Conservation (phyloP, 192 early-diverging fungal genomes). For the Kappamyces sp. region DNA sequence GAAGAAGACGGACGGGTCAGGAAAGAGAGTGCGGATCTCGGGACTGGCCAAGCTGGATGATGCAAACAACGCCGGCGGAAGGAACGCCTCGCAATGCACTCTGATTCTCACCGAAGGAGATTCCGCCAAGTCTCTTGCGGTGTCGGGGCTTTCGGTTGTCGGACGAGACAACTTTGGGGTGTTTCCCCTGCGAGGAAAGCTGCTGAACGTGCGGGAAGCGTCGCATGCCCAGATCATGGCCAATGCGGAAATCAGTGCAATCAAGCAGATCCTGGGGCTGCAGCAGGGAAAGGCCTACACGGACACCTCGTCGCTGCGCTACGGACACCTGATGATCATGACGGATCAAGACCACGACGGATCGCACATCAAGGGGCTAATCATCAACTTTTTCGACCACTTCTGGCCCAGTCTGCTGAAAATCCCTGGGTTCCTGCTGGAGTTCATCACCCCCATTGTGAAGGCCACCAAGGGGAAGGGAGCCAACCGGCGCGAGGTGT, state of each 20-base stretch:
- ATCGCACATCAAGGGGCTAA: constrained; percentile 93
- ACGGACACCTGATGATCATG: constrained; percentile 97
- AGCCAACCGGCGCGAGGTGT: constrained; percentile 38
- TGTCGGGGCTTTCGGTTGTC: constrained; percentile 78
- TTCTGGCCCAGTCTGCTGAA: constrained; percentile 87
- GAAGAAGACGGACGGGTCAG: constrained; percentile 82
- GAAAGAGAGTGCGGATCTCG: constrained; percentile 54
- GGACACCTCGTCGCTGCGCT: constrained; percentile 68
- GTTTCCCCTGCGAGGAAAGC: constrained; percentile 93
- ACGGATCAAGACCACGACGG: constrained; percentile 97
- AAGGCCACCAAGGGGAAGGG: constrained; percentile 59
- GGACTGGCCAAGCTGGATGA: constrained; percentile 90
- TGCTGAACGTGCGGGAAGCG: constrained; percentile 93
- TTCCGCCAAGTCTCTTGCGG: constrained; percentile 85
- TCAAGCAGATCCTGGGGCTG: constrained; percentile 92
- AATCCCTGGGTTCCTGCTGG: constrained; percentile 83
- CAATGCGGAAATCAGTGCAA: constrained; percentile 79
- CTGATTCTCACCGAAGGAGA: constrained; percentile 97
- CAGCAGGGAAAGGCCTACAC: constrained; percentile 79
- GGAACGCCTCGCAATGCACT: constrained; percentile 70
- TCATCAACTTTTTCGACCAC: constrained; percentile 94
- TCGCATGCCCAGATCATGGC: constrained; percentile 55
- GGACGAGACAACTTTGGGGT: constrained; percentile 89
- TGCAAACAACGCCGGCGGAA: constrained; percentile 83
- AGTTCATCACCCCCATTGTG: constrained; percentile 97